Conservation (phyloP, 2,329 filamentous ascomycete genomes). For the Pseudogymnoascus sp. region DNA sequence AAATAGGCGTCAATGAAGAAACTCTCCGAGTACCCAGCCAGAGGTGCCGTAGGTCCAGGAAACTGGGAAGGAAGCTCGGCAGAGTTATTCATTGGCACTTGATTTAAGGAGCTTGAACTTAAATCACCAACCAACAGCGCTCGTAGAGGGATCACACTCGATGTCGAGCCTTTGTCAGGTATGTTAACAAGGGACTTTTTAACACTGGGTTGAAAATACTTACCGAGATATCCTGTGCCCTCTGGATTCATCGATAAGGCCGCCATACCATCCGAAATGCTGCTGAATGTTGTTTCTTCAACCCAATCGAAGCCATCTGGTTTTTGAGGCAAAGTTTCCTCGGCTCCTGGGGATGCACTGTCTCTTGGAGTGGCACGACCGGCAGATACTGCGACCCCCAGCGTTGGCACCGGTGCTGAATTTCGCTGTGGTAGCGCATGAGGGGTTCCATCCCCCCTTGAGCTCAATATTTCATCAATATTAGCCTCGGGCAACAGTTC, state of each 20-base stretch:
- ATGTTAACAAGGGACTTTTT: background rate
- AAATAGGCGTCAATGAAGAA: conserved; percentile 19
- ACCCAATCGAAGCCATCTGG: conserved; percentile 20
- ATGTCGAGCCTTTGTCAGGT: background rate
- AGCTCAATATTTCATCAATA: conserved; percentile 12
- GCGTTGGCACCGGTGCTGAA: background rate
- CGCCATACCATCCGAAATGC: conserved; percentile 29
- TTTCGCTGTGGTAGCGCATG: background rate
- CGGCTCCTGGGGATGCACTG: conserved; percentile 3
- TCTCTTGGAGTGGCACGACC: background rate
- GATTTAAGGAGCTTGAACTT: background rate
- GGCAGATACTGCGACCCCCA: background rate
- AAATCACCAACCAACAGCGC: background rate
- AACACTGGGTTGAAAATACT: background rate
- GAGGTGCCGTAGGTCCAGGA: background rate
- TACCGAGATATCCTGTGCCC: conserved; percentile 29
- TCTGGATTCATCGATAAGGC: conserved; percentile 30
- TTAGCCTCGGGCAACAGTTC: conserved; percentile 17
- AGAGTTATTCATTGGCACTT: background rate
- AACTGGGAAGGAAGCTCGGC: background rate
- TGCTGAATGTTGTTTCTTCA: conserved; percentile 11
- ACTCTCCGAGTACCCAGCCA: background rate
- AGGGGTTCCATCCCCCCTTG: background rate
- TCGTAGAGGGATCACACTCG: background rate
- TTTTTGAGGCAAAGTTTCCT: conserved; percentile 17